Evolutionary conservation across 2,329 filamentous ascomycete genomes (phyloP).

Genomic region (Fusarium chuoi): DNA sequence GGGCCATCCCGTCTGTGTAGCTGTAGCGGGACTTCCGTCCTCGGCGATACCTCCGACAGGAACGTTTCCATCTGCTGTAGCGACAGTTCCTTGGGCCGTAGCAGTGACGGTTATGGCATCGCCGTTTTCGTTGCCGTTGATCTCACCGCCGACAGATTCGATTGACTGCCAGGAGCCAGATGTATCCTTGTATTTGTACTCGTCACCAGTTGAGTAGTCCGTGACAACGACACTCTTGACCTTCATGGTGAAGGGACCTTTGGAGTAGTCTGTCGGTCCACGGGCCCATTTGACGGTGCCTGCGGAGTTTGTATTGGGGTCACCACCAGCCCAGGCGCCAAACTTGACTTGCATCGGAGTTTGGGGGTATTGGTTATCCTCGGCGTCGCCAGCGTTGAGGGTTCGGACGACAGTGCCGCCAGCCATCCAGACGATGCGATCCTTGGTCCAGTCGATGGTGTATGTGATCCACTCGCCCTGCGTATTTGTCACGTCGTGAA

Average conservation of each 20-base stretch:
- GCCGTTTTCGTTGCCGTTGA: conserved; percentile 75
- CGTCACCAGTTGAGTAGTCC: conserved; percentile 91
- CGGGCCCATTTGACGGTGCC: conserved; percentile 93
- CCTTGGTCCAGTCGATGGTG: conserved; percentile 88
- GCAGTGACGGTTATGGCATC: conserved; percentile 63
- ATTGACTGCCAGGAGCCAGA: conserved; percentile 87
- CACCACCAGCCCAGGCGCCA: conserved; percentile 91
- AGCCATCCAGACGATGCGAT: conserved; percentile 88
- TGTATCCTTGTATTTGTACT: conserved; percentile 84
- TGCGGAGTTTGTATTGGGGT: conserved; percentile 73
- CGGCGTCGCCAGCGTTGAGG: conserved; percentile 75
- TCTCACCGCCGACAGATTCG: conserved; percentile 76
- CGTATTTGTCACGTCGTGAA: conserved; percentile 74
- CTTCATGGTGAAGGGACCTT: conserved; percentile 87
- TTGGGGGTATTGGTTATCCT: conserved; percentile 85
- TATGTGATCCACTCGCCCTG: conserved; percentile 86
- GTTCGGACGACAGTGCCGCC: conserved; percentile 81
- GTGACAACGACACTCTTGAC: conserved; percentile 80
- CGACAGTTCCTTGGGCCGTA: conserved; percentile 70
- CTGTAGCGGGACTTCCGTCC: conserved; percentile 62
- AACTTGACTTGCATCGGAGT: conserved; percentile 95
- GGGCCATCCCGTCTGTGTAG: conserved; percentile 72
- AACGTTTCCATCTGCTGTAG: conserved; percentile 72
- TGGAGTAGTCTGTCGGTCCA: conserved; percentile 83
- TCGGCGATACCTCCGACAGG: conserved; percentile 75